Evolutionary conservation across 2,329 filamentous ascomycete genomes (phyloP).

Genomic region (Scolecobasidium constrictum): DNA sequence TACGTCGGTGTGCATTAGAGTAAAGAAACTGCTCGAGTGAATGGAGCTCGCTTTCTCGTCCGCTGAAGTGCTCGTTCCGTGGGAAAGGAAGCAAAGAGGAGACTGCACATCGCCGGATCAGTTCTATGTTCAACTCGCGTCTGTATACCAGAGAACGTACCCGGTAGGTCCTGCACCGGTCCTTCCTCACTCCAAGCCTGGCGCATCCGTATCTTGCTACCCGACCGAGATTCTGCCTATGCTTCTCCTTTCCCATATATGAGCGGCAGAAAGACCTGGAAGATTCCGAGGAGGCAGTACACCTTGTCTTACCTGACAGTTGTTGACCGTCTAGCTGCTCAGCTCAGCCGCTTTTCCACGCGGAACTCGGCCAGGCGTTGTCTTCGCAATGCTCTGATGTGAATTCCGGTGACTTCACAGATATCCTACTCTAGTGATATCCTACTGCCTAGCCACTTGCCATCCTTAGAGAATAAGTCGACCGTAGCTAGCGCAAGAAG

Average conservation of each 20-base stretch:
- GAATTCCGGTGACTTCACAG: constrained; percentile 14
- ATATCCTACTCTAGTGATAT: constrained; percentile 17
- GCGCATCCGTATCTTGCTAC: constrained; percentile 4
- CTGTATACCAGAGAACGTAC: constrained; percentile 1
- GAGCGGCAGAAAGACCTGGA: constrained; percentile 5
- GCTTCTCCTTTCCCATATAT: constrained; percentile 9
- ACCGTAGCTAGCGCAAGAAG: constrained; percentile 15
- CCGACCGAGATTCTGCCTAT: constrained; percentile 3
- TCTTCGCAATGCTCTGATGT: constrained; percentile 1
- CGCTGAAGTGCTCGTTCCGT: constrained; percentile 18
- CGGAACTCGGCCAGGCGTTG: constrained; percentile 2
- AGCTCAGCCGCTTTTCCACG: constrained; percentile 5
- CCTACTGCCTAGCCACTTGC: constrained; percentile 19
- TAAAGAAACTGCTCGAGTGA: constrained; percentile 18
- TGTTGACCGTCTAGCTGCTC: constrained; percentile 3
- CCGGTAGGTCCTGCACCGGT: constrained; percentile 8
- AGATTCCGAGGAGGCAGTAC: constrained; percentile 7
- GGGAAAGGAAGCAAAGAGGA: constrained; percentile 17
- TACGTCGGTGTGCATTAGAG: constrained; percentile 15
- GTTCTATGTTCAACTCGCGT: not conserved
- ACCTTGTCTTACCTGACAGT: constrained; percentile 7
- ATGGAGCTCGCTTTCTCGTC: constrained; percentile 17
- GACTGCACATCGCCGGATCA: constrained; percentile 10
- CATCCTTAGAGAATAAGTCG: constrained; percentile 18
- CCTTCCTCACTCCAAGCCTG: constrained; percentile 8